Conservation (phyloP, 2,329 filamentous ascomycete genomes). For the Alternaria postmessia region DNA sequence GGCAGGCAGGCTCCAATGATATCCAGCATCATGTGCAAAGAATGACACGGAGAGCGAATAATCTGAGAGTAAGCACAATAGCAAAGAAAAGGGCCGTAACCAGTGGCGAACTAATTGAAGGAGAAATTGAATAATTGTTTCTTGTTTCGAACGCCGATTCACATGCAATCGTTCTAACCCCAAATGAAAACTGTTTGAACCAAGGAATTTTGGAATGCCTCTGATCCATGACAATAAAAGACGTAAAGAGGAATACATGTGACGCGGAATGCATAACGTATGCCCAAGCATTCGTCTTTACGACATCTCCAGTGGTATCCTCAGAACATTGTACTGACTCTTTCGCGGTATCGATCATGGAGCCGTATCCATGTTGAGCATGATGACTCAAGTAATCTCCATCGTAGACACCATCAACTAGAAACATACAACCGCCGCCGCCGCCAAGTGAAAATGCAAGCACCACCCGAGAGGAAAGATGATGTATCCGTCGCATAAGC, state of each 20-base stretch:
- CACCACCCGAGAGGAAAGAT: slow-evolving; percentile 40
- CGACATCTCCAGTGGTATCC: not conserved
- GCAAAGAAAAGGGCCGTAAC: not conserved
- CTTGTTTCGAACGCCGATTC: slow-evolving; percentile 35
- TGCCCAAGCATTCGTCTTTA: slow-evolving; percentile 13
- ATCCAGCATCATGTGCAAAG: not conserved
- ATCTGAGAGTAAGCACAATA: not conserved
- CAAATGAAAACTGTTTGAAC: slow-evolving; percentile 19
- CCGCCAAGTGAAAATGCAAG: slow-evolving; percentile 51
- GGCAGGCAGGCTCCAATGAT: slow-evolving; percentile 11
- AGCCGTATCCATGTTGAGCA: slow-evolving; percentile 11
- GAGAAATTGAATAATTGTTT: slow-evolving; percentile 34
- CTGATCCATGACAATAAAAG: slow-evolving; percentile 10
- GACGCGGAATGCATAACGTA: slow-evolving; percentile 10
- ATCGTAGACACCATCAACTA: slow-evolving; percentile 42
- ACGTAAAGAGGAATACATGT: slow-evolving; percentile 7
- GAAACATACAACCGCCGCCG: slow-evolving; percentile 52
- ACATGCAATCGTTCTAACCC: slow-evolving; percentile 40
- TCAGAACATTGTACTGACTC: not conserved
- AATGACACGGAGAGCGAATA: not conserved
- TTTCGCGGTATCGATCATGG: slow-evolving; percentile 9
- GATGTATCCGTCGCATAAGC: slow-evolving; percentile 37
- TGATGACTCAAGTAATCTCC: slow-evolving; percentile 23
- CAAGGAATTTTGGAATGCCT: slow-evolving; percentile 20
- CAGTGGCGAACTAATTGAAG: not conserved